phyloP scores from a whole-genome alignment of 768 basidiomycete genomes.

The Xerocomellus chrysenteron region DNA sequence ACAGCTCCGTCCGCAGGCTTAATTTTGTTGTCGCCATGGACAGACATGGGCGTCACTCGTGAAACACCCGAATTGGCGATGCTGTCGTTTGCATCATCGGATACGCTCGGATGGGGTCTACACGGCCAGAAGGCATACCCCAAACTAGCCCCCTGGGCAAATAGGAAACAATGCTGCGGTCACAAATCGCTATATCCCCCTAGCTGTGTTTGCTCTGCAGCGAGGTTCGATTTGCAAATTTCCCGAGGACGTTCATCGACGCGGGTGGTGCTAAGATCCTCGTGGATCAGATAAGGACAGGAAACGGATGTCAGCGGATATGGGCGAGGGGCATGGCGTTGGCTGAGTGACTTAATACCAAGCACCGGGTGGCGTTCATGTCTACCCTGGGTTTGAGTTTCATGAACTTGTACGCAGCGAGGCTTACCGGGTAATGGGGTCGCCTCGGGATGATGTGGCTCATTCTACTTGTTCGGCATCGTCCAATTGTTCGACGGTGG shows the following conservation, averaged over 20 bases:
- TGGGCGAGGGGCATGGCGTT: slow-evolving; percentile 28
- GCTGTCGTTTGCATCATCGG: slow-evolving; percentile 1
- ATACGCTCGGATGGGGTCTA: slow-evolving; percentile 30
- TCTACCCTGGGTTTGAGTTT: slow-evolving; percentile 48
- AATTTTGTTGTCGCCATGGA: slow-evolving; percentile 20
- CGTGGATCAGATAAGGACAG: slow-evolving; percentile 36
- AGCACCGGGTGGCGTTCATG: slow-evolving; percentile 34
- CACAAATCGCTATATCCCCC: slow-evolving; percentile 54
- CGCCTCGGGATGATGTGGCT: slow-evolving; percentile 28
- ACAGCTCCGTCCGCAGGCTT: slow-evolving; percentile 16
- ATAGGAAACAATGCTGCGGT: slow-evolving; percentile 40
- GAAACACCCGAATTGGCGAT: slow-evolving; percentile 15
- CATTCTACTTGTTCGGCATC: slow-evolving; percentile 20
- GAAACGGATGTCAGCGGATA: slow-evolving; percentile 29
- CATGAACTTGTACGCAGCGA: slow-evolving; percentile 52
- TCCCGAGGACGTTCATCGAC: slow-evolving; percentile 34
- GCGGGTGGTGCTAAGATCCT: slow-evolving; percentile 33
- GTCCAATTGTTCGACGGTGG: slow-evolving; percentile 5
- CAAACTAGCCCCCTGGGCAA: slow-evolving; percentile 41
- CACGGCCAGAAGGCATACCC: slow-evolving; percentile 31
- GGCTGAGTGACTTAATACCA: slow-evolving; percentile 28
- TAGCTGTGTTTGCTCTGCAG: slow-evolving; percentile 40
- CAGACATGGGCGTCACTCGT: slow-evolving; percentile 11
- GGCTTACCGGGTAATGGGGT: slow-evolving; percentile 47
- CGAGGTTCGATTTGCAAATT: slow-evolving; percentile 33